These are phyloP conservation scores for Teratosphaeriaceae sp. DNA, from an alignment of 2,329 filamentous ascomycete genomes.

Conservation along the genomic window DNA sequence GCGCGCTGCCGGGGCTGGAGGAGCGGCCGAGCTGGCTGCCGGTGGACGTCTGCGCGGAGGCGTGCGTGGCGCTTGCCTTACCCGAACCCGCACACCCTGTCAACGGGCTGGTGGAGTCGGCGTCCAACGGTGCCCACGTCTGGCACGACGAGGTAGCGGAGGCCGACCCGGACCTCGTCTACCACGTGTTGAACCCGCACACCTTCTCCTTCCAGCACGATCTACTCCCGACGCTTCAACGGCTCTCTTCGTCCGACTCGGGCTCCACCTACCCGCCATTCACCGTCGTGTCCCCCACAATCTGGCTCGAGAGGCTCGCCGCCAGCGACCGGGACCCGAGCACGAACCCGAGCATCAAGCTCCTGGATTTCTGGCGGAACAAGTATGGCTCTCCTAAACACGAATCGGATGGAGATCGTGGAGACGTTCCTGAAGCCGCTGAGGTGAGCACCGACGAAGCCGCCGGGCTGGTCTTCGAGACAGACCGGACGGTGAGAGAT, in stretches of 20 bases:
- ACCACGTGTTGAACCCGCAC: slow-evolving; percentile 25
- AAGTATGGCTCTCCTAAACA: slow-evolving; percentile 21
- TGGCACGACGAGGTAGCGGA: neutral
- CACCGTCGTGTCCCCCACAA: slow-evolving; percentile 14
- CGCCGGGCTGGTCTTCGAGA: slow-evolving; percentile 16
- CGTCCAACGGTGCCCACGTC: neutral
- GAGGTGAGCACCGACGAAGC: slow-evolving; percentile 2
- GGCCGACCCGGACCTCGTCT: slow-evolving; percentile 14
- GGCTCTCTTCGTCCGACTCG: neutral
- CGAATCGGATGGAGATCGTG: neutral
- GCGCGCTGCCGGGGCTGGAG: slow-evolving; percentile 33
- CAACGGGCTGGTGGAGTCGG: too few species aligned
- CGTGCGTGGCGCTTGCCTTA: slow-evolving; percentile 26
- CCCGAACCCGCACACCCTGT: slow-evolving; percentile 7
- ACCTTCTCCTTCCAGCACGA: slow-evolving; percentile 17
- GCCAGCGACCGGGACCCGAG: slow-evolving; percentile 20
- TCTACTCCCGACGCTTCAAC: slow-evolving; percentile 16
- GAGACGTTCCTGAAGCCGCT: too few species aligned
- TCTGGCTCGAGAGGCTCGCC: slow-evolving; percentile 21
- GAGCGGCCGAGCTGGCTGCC: slow-evolving; percentile 38
- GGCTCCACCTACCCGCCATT: slow-evolving; percentile 13
- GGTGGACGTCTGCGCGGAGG: slow-evolving; percentile 34
- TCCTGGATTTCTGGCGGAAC: slow-evolving; percentile 25
- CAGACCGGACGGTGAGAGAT: slow-evolving; percentile 10
- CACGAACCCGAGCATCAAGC: slow-evolving; percentile 27